Evolutionary conservation across 2,329 filamentous ascomycete species (phyloP).

Genomic region (Penicillium fuscoglaucum): DNA sequence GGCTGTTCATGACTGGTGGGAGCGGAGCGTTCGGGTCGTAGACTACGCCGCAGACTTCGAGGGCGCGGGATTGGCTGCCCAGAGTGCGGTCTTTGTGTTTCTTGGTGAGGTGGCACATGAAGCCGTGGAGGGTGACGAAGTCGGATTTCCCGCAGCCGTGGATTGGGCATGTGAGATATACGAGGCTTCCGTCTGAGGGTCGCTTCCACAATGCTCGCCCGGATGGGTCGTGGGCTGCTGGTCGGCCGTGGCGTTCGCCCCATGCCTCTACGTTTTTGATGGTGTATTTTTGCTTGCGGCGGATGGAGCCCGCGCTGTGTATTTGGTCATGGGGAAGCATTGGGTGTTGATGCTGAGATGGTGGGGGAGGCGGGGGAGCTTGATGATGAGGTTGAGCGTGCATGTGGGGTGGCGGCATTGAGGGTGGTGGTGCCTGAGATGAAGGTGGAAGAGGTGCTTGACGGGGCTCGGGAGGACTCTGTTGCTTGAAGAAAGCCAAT

Average conservation of each 20-base stretch:
- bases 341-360: slow-evolving; percentile 16
- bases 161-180: slow-evolving; percentile 43
- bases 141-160: slow-evolving; percentile 42
- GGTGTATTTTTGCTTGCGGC: slow-evolving; percentile 45
- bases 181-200: slow-evolving; percentile 40
- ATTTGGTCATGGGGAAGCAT: slow-evolving; percentile 29
- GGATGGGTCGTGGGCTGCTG: slow-evolving; percentile 41
- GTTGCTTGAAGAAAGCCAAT: slow-evolving; percentile 44
- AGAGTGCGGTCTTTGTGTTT: slow-evolving; percentile 45
- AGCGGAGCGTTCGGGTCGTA: slow-evolving; percentile 41
- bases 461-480: slow-evolving; percentile 42
- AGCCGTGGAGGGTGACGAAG: slow-evolving; percentile 44
- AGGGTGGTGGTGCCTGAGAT: slow-evolving; percentile 23
- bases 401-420: slow-evolving; percentile 26
- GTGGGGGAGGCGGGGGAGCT: slow-evolving; percentile 14
- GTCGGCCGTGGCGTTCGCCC: slow-evolving; percentile 44
- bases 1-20: slow-evolving; percentile 32
- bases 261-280: slow-evolving; percentile 46
- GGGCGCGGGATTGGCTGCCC: slow-evolving; percentile 42
- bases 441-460: slow-evolving; percentile 31
- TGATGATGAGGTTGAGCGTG: slow-evolving; percentile 24
- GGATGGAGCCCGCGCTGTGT: slow-evolving; percentile 31
- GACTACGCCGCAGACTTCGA: slow-evolving; percentile 43
- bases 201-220: slow-evolving; percentile 44
- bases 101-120: slow-evolving; percentile 46